Conservation (phyloP, 441 rosid species). For the Erysimum pusillum region DNA sequence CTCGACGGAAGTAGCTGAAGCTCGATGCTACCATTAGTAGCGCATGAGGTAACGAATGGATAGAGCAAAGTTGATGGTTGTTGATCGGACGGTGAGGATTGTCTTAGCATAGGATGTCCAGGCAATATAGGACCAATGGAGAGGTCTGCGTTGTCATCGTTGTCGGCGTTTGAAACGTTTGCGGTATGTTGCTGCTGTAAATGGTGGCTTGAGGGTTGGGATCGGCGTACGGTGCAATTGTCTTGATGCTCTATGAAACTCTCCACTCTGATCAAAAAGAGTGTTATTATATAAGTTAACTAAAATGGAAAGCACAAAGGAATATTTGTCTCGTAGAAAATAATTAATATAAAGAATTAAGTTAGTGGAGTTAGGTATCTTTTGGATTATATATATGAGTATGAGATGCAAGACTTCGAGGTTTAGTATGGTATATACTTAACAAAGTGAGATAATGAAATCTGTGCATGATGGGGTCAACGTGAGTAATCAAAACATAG, state of each 20-base stretch:
- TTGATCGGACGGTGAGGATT: slow-evolving; percentile 33
- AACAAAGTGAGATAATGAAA: slow-evolving; percentile 41
- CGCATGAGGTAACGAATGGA: slow-evolving; percentile 38
- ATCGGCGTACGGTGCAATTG: slow-evolving; percentile 68
- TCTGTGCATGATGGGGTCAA: slow-evolving; percentile 45
- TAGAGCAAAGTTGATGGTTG: slow-evolving; percentile 32
- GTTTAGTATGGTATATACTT: slow-evolving; percentile 41
- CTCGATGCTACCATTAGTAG: slow-evolving; percentile 38
- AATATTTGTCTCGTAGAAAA: slow-evolving; percentile 16
- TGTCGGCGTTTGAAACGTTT: slow-evolving; percentile 55
- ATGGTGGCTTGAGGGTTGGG: slow-evolving; percentile 50
- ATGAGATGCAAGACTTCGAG: slow-evolving; percentile 39
- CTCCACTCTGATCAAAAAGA: slow-evolving; percentile 70
- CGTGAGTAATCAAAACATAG: slow-evolving; percentile 41
- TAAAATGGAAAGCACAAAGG: slow-evolving; percentile 30
- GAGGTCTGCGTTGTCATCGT: slow-evolving; percentile 48
- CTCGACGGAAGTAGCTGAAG: slow-evolving; percentile 47
- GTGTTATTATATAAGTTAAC: slow-evolving; percentile 13
- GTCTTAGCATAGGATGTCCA: slow-evolving; percentile 51
- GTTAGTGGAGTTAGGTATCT: slow-evolving; percentile 49
- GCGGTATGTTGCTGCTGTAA: slow-evolving; percentile 54
- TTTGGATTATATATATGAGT: slow-evolving; percentile 39
- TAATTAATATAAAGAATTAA: slow-evolving; percentile 27
- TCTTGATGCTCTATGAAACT: slow-evolving; percentile 96
- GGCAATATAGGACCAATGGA: slow-evolving; percentile 46